Evolutionary conservation across 495 filamentous ascomycete species (phyloP), one percentile per base, ranked within the genome.

Genomic region (Thozetella sp.): DNA sequence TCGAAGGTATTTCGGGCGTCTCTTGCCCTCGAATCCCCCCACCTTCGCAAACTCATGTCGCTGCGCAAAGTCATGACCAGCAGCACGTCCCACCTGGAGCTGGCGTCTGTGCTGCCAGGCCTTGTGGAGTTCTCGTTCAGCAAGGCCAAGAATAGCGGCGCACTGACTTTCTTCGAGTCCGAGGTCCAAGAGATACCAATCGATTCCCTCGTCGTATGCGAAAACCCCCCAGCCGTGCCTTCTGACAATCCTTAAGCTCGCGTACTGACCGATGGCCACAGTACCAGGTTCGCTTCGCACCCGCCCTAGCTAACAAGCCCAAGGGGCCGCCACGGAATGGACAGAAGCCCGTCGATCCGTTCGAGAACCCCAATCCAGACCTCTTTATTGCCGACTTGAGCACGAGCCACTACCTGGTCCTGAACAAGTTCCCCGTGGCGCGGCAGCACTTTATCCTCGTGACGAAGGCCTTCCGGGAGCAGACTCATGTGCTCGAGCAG

Each of bases 381-480:
- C 82, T 96, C 23, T 77, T 92, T 56, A 72, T 94, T 57, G 75
- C 84, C 40, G 74, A 83, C 15, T 69, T 89, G 10, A 79, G 83
- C 0, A 71, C 74, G 0, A 75, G 76, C 9, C 90, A 94, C 71
- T 72, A 80, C 58, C 78, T 94, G 37, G 84, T 94, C 24, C 75
- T 96, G 51, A 94, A 94, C 75, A 94, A 93, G 68, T 96, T 86
- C 67, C 89, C 92, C 19, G 81, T 96, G 20, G 90, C 93, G 26
- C 83, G 84, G 0, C 82, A 91, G 53, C 92, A 96, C 70, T 92
- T 90, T 73, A 92, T 96, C 59, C 80, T 96, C 53, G 83, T 87
- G 0, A 96, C 92, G 1, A 84, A 68, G 52, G 72, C 70, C 22
- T 87, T 89, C 77, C 84, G 88, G 61, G 68, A 75, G 2, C 92